phyloP scores from a whole-genome alignment of 1,284 basidiomycete genomes.

The Ceratobasidium sp. region DNA sequence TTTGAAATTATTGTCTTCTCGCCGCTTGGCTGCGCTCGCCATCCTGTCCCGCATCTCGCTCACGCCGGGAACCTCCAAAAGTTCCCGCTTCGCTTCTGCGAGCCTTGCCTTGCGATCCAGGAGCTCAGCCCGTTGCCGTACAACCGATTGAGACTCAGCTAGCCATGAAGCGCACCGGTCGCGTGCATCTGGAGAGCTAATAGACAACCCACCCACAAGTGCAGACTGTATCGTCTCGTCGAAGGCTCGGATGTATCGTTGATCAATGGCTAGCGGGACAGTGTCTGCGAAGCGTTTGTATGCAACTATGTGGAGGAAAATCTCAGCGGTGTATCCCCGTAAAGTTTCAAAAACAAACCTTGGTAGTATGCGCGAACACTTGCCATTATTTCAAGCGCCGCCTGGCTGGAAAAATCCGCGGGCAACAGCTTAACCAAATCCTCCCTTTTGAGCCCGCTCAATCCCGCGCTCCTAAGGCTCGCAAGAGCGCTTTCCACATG shows the following conservation, averaged over 20 bases:
- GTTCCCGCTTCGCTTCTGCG: constrained; percentile 53
- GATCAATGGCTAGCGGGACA: constrained; percentile 61
- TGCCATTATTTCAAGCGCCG: constrained; percentile 46
- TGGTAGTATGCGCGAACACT: constrained; percentile 47
- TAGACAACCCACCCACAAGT: constrained; percentile 57
- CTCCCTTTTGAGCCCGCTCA: constrained; percentile 22
- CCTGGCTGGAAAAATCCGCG: constrained; percentile 40
- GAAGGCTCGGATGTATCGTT: constrained; percentile 58
- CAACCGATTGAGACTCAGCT: constrained; percentile 58
- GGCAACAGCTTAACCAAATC: constrained; percentile 44
- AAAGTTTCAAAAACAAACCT: constrained; percentile 22
- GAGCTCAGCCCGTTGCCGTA: constrained; percentile 56
- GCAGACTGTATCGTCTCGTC: constrained; percentile 54
- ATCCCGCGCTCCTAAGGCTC: constrained; percentile 17
- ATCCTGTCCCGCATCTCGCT: constrained; percentile 26
- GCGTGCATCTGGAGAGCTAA: constrained; percentile 55
- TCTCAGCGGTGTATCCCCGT: neutral
- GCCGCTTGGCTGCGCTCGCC: constrained; percentile 1
- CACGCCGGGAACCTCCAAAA: constrained; percentile 46
- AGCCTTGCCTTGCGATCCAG: constrained; percentile 52
- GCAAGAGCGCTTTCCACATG: constrained; percentile 17
- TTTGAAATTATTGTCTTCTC: too few relatives aligned
- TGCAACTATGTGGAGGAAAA: constrained; percentile 14
- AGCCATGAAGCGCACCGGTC: constrained; percentile 57
- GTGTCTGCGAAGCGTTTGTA: constrained; percentile 53